Conservation (phyloP, 78 protist genomes). For the Protostelium mycophagum region DNA sequence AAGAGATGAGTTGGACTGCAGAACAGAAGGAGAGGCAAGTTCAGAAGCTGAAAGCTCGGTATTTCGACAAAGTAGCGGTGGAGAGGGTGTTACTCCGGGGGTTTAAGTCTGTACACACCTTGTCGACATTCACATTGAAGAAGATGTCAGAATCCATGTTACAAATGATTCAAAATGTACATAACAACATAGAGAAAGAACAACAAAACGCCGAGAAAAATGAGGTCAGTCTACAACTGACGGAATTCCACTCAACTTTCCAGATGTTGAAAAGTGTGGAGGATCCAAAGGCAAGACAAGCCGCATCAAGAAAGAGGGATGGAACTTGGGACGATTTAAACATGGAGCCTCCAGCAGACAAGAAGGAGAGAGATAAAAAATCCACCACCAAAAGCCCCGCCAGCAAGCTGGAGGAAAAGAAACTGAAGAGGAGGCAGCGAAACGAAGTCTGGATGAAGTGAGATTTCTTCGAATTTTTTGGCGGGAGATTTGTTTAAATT, state of each 20-base stretch:
- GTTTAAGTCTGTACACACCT: background rate
- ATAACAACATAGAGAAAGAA: slow-evolving; percentile 22
- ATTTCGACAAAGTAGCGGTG: background rate
- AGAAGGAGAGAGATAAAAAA: too few relatives aligned
- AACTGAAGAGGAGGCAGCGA: background rate
- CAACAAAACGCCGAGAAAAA: background rate
- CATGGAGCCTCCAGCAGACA: background rate
- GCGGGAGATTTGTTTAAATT: background rate
- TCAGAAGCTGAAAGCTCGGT: background rate
- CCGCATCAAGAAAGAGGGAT: background rate
- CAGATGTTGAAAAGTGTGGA: background rate
- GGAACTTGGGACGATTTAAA: background rate
- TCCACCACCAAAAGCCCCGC: background rate
- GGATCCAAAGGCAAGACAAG: background rate
- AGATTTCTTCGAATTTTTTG: too few relatives aligned
- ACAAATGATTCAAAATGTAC: slow-evolving; percentile 29
- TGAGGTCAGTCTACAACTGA: background rate
- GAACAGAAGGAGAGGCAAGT: background rate
- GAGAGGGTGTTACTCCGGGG: background rate
- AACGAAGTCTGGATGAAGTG: background rate
- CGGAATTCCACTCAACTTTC: background rate
- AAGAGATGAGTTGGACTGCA: background rate
- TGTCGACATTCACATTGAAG: slow-evolving; percentile 26
- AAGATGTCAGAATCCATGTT: slow-evolving; percentile 2
- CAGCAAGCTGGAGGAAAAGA: background rate